phyloP scores from a whole-genome alignment of 2,329 filamentous ascomycete species.

The Pyrenophora teres region DNA sequence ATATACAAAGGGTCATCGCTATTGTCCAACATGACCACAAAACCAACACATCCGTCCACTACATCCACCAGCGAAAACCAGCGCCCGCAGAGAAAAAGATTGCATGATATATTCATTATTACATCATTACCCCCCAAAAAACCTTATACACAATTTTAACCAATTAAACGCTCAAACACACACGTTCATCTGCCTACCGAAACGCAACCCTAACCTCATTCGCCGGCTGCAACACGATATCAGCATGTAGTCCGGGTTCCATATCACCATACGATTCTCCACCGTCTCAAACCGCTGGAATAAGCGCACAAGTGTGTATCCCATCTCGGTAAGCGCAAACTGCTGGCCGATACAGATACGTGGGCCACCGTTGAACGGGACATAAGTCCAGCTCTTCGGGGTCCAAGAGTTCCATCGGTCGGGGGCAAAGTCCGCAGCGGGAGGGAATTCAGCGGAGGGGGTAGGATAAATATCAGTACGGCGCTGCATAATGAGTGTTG shows the following conservation, averaged over 20 bases:
- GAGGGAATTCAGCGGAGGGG: constrained; percentile 46
- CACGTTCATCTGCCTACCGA: background rate
- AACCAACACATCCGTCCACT: too few relatives aligned
- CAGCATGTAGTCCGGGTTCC: constrained; percentile 49
- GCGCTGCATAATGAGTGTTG: constrained; percentile 56
- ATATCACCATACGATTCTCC: constrained; percentile 47
- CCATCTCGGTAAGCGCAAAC: constrained; percentile 58
- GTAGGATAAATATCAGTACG: constrained; percentile 56
- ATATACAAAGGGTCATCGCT: too few relatives aligned
- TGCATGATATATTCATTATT: too few relatives aligned
- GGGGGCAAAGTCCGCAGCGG: constrained; percentile 51
- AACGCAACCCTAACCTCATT: constrained; percentile 50
- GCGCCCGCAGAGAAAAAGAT: too few relatives aligned
- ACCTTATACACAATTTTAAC: too few relatives aligned
- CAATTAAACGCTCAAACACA: too few relatives aligned
- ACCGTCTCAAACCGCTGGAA: constrained; percentile 52
- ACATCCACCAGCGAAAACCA: too few relatives aligned
- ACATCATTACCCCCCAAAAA: too few relatives aligned
- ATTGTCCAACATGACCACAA: too few relatives aligned
- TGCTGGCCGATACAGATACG: constrained; percentile 58
- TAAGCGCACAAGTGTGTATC: constrained; percentile 54
- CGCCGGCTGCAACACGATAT: constrained; percentile 56
- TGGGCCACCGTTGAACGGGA: constrained; percentile 56
- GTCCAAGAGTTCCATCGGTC: constrained; percentile 57
- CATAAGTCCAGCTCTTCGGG: constrained; percentile 55